Conservation (phyloP, 805 yeast genomes). For the Suhomyces kilbournensis region DNA sequence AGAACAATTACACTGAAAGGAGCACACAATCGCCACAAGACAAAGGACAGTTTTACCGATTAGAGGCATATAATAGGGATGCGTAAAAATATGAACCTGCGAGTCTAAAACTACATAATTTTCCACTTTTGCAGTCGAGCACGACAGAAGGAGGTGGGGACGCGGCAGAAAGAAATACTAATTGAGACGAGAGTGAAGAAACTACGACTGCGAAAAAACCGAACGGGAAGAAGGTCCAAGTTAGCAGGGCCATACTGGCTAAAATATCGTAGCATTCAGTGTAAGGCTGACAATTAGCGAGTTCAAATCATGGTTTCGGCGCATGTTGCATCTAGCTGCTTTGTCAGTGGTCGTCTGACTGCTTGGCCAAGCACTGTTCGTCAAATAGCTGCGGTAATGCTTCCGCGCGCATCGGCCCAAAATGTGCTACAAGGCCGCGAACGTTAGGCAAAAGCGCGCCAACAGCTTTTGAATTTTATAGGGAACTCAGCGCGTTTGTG, state of each 20-base stretch:
- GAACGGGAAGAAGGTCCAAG: background rate
- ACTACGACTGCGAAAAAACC: background rate
- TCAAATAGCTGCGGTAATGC: background rate
- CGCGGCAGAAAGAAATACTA: background rate
- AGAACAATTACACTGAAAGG: background rate
- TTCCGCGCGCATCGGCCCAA: background rate
- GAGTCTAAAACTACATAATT: slow-evolving; percentile 2
- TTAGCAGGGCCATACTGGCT: background rate
- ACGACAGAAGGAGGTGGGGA: slow-evolving; percentile 1
- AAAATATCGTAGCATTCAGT: background rate
- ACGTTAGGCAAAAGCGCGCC: background rate
- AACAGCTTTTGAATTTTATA: background rate
- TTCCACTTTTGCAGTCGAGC: background rate
- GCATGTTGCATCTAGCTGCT: background rate
- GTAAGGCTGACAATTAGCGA: background rate
- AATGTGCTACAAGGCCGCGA: background rate
- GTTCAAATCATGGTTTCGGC: background rate
- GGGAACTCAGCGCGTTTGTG: background rate
- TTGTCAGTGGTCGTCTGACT: background rate
- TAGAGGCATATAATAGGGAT: slow-evolving; percentile 1
- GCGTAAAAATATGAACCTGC: background rate
- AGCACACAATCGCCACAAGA: background rate
- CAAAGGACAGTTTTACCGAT: slow-evolving; percentile 3
- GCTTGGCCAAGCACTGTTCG: background rate
- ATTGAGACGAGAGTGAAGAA: background rate